Percentiles rank a stretch among this genome's conserved stretches.
Conservation (phyloP, 2,329 filamentous ascomycete species). For the Xylariaceae sp. region DNA sequence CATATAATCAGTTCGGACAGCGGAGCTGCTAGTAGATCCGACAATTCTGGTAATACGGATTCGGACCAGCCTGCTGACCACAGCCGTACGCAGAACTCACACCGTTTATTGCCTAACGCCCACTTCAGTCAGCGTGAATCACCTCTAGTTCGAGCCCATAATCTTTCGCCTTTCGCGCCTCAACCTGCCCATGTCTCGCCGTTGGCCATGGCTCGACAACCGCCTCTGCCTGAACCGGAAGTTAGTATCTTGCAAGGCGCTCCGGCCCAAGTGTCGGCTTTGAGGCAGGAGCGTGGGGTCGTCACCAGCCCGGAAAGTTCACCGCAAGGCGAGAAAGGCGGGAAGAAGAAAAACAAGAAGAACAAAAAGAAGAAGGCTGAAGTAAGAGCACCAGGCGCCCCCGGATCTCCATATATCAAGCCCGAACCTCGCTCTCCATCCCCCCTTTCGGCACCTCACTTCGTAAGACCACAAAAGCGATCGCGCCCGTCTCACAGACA, state of each 20-base stretch:
- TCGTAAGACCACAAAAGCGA: conserved; percentile 59
- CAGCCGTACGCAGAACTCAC: conserved; percentile 38
- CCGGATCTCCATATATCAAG: conserved; percentile 61
- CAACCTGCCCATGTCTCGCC: conserved; percentile 72
- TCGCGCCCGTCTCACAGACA: conserved; percentile 52
- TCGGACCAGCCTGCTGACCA: conserved; percentile 41
- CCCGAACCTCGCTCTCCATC: conserved; percentile 67
- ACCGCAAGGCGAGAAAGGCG: conserved; percentile 53
- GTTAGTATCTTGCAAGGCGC: conserved; percentile 42
- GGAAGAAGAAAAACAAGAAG: conserved; percentile 61
- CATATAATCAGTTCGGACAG: conserved; percentile 44
- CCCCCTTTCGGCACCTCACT: conserved; percentile 56
- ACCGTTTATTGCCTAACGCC: conserved; percentile 42
- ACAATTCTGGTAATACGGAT: conserved; percentile 44
- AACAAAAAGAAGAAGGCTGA: conserved; percentile 56
- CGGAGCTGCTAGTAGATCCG: conserved; percentile 46
- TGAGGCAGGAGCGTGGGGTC: conserved; percentile 53
- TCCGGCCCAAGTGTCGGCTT: conserved; percentile 58
- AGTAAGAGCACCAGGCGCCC: conserved; percentile 49
- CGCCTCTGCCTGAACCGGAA: conserved; percentile 37
- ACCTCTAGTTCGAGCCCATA: conserved; percentile 71
- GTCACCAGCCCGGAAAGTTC: conserved; percentile 64
- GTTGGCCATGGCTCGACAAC: conserved; percentile 50
- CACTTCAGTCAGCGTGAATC: conserved; percentile 51
- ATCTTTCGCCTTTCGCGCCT: conserved; percentile 73